Evolutionary conservation across 106 monocot genomes (phyloP).

Genomic region (Dioscorea dumetorum): DNA sequence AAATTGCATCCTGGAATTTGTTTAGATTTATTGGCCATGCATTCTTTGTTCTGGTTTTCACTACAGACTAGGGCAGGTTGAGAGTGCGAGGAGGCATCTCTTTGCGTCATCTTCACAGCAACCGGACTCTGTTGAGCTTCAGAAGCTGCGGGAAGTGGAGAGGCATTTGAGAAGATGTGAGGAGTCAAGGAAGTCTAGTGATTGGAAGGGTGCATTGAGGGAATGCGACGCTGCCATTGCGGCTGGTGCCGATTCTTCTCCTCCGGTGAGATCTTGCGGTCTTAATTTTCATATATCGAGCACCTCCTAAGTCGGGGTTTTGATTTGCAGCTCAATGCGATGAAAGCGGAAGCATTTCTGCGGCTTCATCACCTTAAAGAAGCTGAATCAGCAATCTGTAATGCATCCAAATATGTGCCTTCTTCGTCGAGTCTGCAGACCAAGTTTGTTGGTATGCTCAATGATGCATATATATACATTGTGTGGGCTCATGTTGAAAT

Average conservation of each 20-base stretch:
- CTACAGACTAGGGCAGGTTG: conserved; percentile 58
- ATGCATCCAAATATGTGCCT: conserved; percentile 26
- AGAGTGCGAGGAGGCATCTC: conserved; percentile 49
- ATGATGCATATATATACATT: conserved; percentile 42
- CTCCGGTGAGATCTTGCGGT: conserved; percentile 21
- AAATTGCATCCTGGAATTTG: not conserved
- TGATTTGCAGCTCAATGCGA: conserved; percentile 46
- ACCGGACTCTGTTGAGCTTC: conserved; percentile 38
- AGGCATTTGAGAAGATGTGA: conserved; percentile 35
- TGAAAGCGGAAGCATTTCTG: conserved; percentile 78
- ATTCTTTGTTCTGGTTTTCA: conserved; percentile 4
- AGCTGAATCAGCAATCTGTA: conserved; percentile 54
- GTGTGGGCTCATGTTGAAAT: conserved; percentile 75
- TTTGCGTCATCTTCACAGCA: conserved; percentile 15
- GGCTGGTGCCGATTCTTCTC: conserved; percentile 56
- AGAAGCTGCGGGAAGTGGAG: conserved; percentile 52
- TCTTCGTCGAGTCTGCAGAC: conserved; percentile 16
- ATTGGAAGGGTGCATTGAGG: conserved; percentile 54
- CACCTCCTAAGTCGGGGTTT: not conserved
- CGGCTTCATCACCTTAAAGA: conserved; percentile 59
- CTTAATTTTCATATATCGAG: too few species aligned
- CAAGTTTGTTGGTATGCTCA: conserved; percentile 44
- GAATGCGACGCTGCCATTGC: conserved; percentile 57
- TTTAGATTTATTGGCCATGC: not conserved
- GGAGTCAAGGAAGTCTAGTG: conserved; percentile 37